A percentile compares a stretch with the other conserved stretches of the same genome.
phyloP scores from a whole-genome alignment of 176 grass and related monocot species.

The Neostapfia colusana region DNA sequence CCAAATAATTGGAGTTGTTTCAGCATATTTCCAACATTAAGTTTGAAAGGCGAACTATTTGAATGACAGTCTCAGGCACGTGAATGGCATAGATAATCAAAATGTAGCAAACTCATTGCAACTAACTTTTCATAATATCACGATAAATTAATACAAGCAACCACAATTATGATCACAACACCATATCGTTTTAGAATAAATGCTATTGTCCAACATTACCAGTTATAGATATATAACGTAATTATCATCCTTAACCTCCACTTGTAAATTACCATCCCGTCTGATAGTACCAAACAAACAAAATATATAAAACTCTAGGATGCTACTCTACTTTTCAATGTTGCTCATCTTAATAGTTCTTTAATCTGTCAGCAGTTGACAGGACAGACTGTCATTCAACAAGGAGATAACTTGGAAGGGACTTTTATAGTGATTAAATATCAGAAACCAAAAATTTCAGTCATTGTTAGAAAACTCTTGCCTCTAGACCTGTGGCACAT shows the following conservation, averaged over 20 bases:
- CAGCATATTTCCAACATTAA: background rate
- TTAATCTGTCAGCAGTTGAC: background rate
- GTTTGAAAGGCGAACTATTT: background rate
- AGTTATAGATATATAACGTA: too few species aligned
- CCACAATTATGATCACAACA: background rate
- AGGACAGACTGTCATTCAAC: background rate
- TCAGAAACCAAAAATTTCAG: background rate
- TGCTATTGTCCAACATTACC: background rate
- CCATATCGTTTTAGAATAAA: background rate
- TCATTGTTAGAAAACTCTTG: background rate
- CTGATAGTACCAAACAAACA: background rate
- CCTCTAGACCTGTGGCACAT: background rate
- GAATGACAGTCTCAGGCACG: background rate
- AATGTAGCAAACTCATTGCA: background rate
- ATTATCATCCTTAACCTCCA: background rate
- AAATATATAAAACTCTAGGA: background rate
- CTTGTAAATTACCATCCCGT: background rate
- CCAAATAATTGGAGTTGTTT: background rate
- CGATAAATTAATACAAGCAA: background rate
- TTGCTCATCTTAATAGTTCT: too few species aligned
- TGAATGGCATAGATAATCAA: background rate
- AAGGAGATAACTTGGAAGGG: conserved; percentile 3
- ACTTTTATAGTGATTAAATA: background rate
- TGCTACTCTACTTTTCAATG: background rate
- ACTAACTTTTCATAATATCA: background rate